Evolutionary conservation across 139 green algal genomes (phyloP).

Genomic region (Nannochloris sp.): DNA sequence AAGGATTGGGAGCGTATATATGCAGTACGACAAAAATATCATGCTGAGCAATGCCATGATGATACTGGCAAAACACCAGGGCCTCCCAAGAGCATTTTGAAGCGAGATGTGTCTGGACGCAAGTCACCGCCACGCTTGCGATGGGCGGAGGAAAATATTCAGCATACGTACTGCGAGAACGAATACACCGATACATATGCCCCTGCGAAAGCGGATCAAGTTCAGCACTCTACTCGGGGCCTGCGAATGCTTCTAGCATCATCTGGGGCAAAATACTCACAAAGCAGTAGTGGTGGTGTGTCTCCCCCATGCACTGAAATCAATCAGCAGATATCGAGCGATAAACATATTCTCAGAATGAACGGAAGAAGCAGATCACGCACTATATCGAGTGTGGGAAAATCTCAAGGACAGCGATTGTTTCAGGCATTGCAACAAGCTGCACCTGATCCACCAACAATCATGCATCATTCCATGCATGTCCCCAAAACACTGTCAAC

Average conservation of each 20-base stretch:
- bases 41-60: not conserved
- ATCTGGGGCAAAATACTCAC: not conserved
- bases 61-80: not conserved
- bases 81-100: conserved; percentile 18
- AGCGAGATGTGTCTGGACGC: conserved; percentile 1
- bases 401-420: not conserved
- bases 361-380: too few species aligned
- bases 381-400: not conserved
- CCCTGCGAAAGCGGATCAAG: not conserved
- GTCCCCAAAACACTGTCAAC: not conserved
- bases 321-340: too few species aligned
- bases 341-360: too few species aligned
- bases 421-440: not conserved
- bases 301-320: too few species aligned
- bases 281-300: too few species aligned
- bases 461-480: not conserved
- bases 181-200: not conserved
- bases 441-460: not conserved
- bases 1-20: conserved; percentile 31
- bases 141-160: not conserved
- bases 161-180: not conserved
- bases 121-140: not conserved
- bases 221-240: not conserved
- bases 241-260: conserved; percentile 1
- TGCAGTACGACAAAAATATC: conserved; percentile 17